Evolutionary conservation across 1,284 basidiomycete species (phyloP), one percentile per base, ranked within the genome.

Genomic region (Austroboletus novae-zelandiae): DNA sequence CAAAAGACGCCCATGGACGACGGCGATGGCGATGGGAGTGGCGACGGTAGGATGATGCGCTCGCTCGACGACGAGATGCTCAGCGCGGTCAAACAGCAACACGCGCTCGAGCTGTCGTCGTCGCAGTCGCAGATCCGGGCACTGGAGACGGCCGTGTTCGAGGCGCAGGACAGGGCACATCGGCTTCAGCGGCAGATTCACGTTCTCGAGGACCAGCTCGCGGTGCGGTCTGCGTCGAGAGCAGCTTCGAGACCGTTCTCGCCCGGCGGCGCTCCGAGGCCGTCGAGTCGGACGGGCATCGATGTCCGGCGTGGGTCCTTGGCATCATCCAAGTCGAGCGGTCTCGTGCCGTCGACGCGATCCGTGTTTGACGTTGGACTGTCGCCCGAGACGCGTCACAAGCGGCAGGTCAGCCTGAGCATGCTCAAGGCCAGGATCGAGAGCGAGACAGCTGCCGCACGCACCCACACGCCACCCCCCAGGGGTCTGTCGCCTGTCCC

Each of bases 391-490:
- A 86, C 89, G 30, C 74, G 83, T 35, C 91, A 94, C 69, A 93
- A 93, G 65, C 85, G 92, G 47, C 83, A 86, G 61, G 83, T 91
- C 53, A 92, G 90, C 65, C 71, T 95, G 53, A 84, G 84, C 61
- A 93, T 94, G 81, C 80, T 95, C 47, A 93, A 92, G 66, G 91
- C 90, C 25, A 81, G 92, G 40, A 94, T 95, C 67, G 89, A 91
- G 54, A 84, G 85, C 65, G 88, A 91, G 66, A 71, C 77, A 14
- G 80, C 77, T 14, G 79, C 77, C 15, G 62, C 66, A 43, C 62
- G 61, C 20, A 53, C 56, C 17, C 63, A 66, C 32, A 58, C 65
- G 0, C 60, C 69, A 10, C 80, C 70, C 1, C 80, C 80, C 17
- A 71, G 81, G 43, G 72, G 77, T 6, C 62, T 79, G 46, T 83